Conservation (phyloP, 345 rosid species). For the Kandelia obovata region DNA sequence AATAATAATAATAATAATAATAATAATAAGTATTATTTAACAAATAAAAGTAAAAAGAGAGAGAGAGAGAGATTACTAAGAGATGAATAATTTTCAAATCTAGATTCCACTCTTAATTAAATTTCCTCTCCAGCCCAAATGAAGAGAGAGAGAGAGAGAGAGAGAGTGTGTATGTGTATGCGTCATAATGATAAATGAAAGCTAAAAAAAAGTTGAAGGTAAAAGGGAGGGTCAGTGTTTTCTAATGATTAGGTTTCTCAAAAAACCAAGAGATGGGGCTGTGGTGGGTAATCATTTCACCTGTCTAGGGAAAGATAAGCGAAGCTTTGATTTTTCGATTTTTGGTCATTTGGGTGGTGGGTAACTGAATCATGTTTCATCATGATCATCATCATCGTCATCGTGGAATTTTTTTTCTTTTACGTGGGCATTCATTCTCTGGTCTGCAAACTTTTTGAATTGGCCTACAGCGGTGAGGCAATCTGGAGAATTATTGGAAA, state of each 20-base stretch:
- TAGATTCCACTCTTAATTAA: too few relatives aligned
- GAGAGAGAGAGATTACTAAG: too few relatives aligned
- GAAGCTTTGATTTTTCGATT: constrained; percentile 5
- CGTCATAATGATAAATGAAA: constrained; percentile 22
- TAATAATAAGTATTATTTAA: too few relatives aligned
- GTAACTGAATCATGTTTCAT: constrained; percentile 23
- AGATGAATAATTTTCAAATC: too few relatives aligned
- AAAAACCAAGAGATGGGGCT: constrained; percentile 24
- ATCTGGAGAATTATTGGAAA: too few relatives aligned
- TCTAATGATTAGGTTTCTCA: constrained; percentile 43
- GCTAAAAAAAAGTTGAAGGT: constrained; percentile 32
- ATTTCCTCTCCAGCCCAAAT: too few relatives aligned
- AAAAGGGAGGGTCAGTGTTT: constrained; percentile 8
- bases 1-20: too few relatives aligned
- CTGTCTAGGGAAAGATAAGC: constrained; percentile 32
- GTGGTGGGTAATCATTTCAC: constrained; percentile 47
- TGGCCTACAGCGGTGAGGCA: too few relatives aligned
- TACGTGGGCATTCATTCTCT: neutral
- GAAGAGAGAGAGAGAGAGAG: neutral
- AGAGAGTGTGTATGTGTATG: neutral
- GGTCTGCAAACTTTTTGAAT: too few relatives aligned
- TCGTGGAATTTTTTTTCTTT: constrained; percentile 32
- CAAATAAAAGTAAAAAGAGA: neutral
- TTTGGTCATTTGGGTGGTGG: constrained; percentile 2
- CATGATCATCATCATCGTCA: constrained; percentile 17